Evolutionary conservation across 106 monocot genomes (phyloP).

Genomic region (Dendrobium nobile): DNA sequence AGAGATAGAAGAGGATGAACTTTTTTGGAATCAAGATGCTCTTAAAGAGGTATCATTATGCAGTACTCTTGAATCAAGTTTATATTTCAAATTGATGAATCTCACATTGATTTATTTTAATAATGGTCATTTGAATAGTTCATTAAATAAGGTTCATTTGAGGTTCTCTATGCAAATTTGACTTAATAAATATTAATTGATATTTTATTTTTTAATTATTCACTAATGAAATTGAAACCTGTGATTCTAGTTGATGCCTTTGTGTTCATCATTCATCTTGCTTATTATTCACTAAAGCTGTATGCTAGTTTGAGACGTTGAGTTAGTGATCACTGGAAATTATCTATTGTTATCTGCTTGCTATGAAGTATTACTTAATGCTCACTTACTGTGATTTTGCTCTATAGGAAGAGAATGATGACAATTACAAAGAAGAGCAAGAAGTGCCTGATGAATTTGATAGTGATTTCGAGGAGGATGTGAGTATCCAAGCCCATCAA

Average conservation of each 20-base stretch:
- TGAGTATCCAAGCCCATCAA: conserved; percentile 28
- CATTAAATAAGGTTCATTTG: background rate
- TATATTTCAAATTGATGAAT: background rate
- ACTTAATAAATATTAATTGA: background rate
- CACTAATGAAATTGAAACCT: background rate
- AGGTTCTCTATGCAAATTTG: background rate
- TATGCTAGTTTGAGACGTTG: background rate
- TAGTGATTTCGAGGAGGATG: conserved; percentile 94
- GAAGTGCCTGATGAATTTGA: conserved; percentile 85
- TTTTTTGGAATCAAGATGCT: conserved; percentile 98
- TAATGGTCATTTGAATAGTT: background rate
- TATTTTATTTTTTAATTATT: background rate
- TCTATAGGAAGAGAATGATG: conserved; percentile 79
- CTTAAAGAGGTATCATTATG: conserved; percentile 63
- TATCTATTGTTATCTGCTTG: background rate
- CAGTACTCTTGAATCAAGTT: background rate
- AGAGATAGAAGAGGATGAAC: conserved; percentile 83
- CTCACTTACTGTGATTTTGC: background rate
- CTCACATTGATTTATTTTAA: background rate
- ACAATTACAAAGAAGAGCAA: conserved; percentile 75
- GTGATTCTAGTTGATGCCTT: background rate
- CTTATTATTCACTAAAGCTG: background rate
- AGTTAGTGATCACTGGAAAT: background rate
- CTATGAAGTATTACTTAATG: background rate
- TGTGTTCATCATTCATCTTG: background rate